Percentiles rank a stretch among this genome's conserved stretches.
These are phyloP conservation scores for Trichoderma oligosporum DNA, from an alignment of 2,329 filamentous ascomycete genomes.

Conservation along the genomic window DNA sequence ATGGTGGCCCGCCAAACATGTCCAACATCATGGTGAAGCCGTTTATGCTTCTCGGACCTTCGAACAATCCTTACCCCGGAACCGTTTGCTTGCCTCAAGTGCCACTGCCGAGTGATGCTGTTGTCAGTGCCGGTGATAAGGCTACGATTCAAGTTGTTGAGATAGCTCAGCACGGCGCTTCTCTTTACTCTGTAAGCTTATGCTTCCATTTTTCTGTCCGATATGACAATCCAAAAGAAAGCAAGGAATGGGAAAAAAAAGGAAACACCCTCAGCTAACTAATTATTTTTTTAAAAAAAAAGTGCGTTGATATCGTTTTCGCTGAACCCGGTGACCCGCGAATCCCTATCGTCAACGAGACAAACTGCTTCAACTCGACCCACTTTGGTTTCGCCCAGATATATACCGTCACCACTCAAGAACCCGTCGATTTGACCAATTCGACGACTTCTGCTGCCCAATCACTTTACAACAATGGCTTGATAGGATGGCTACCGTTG, in stretches of 20 bases:
- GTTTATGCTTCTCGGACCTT: slow-evolving; percentile 79
- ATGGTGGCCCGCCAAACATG: slow-evolving; percentile 74
- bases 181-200: slow-evolving; percentile 68
- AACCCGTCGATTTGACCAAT: neutral
- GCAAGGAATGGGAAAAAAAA: neutral
- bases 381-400: slow-evolving; percentile 72
- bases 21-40: slow-evolving; percentile 75
- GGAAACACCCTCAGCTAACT: neutral
- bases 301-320: slow-evolving; percentile 96
- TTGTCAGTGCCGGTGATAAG: slow-evolving; percentile 74
- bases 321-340: slow-evolving; percentile 66
- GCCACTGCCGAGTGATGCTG: slow-evolving; percentile 69
- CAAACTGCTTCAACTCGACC: slow-evolving; percentile 86
- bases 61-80: slow-evolving; percentile 79
- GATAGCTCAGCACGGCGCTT: slow-evolving; percentile 75
- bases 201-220: too few species aligned
- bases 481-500: slow-evolving; percentile 43
- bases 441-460: slow-evolving; percentile 27
- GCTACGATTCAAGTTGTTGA: slow-evolving; percentile 89
- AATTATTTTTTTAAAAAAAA: too few species aligned
- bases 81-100: slow-evolving; percentile 88
- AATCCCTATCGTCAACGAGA: slow-evolving; percentile 67
- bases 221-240: too few species aligned
- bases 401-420: slow-evolving; percentile 61
- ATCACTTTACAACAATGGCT: slow-evolving; percentile 24